phyloP scores from a whole-genome alignment of 768 basidiomycete genomes.

The Termitomyces sp. region DNA sequence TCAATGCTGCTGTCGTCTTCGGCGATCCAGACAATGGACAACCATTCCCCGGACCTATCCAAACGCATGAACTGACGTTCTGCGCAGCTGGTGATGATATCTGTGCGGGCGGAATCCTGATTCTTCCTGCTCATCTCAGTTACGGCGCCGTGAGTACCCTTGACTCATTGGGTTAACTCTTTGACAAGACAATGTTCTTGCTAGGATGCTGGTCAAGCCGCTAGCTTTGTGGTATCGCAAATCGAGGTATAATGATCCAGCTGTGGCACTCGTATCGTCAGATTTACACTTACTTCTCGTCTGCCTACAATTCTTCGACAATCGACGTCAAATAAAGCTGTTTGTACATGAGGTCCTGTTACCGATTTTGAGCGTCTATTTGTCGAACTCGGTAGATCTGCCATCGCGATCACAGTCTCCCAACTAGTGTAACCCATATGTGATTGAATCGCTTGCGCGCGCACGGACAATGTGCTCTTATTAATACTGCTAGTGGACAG shows the following conservation, averaged over 20 bases:
- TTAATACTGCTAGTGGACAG: too few relatives aligned
- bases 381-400: too few relatives aligned
- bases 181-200: background rate
- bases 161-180: background rate
- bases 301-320: too few relatives aligned
- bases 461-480: too few relatives aligned
- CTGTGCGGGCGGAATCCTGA: constrained; percentile 15
- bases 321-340: too few relatives aligned
- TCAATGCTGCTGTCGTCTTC: constrained; percentile 20
- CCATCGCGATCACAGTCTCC: too few relatives aligned
- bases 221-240: constrained; percentile 5
- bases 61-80: constrained; percentile 14
- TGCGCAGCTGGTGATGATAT: constrained; percentile 19
- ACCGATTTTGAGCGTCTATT: too few relatives aligned
- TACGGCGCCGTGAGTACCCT: constrained; percentile 17
- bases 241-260: background rate
- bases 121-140: constrained; percentile 18
- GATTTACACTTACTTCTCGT: background rate
- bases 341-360: too few relatives aligned
- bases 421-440: too few relatives aligned
- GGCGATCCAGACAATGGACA: constrained; percentile 21
- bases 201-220: constrained; percentile 3
- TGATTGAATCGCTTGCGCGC: too few relatives aligned
- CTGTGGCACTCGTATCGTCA: background rate
- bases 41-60: constrained; percentile 15